These are phyloP conservation scores for Colletotrichum trifolii DNA, from an alignment of 2,329 filamentous ascomycete species.

Conservation along the genomic window DNA sequence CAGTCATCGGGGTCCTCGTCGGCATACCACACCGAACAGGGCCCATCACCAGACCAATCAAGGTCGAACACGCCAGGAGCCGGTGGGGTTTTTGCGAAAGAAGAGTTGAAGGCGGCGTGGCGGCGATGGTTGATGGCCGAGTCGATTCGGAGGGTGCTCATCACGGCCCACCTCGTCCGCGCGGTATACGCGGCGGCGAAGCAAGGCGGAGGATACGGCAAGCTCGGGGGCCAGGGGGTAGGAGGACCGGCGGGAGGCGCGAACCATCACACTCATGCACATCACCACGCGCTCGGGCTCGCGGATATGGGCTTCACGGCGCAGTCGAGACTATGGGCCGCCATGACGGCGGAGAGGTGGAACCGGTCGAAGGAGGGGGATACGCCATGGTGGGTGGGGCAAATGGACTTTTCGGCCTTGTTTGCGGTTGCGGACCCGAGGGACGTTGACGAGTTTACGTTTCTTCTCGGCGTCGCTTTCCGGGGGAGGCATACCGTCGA, in stretches of 20 bases:
- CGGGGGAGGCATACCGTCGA: constrained; percentile 35
- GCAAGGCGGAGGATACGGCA: constrained; percentile 27
- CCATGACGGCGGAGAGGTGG: constrained; percentile 37
- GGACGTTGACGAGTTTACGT: constrained; percentile 36
- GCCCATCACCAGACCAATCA: constrained; percentile 25
- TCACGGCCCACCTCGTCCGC: constrained; percentile 36
- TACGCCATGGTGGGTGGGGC: constrained; percentile 36
- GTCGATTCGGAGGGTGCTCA: constrained; percentile 35
- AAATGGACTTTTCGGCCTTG: constrained; percentile 36
- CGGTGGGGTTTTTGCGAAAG: constrained; percentile 17
- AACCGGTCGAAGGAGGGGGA: constrained; percentile 31
- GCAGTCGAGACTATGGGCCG: constrained; percentile 36
- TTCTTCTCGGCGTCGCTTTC: constrained; percentile 34
- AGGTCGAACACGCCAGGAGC: constrained; percentile 26
- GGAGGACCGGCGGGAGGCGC: constrained; percentile 9
- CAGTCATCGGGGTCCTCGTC: constrained; percentile 22
- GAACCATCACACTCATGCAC: neutral
- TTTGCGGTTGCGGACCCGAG: constrained; percentile 34
- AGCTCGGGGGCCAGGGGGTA: constrained; percentile 11
- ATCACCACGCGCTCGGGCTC: constrained; percentile 24
- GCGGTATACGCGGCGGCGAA: constrained; percentile 35
- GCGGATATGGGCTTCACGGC: constrained; percentile 38
- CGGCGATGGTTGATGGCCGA: constrained; percentile 38
- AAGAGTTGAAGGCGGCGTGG: constrained; percentile 36
- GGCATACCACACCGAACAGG: constrained; percentile 25